Conservation (phyloP, 1,139 yeast species). For the Lodderomyces theae region DNA sequence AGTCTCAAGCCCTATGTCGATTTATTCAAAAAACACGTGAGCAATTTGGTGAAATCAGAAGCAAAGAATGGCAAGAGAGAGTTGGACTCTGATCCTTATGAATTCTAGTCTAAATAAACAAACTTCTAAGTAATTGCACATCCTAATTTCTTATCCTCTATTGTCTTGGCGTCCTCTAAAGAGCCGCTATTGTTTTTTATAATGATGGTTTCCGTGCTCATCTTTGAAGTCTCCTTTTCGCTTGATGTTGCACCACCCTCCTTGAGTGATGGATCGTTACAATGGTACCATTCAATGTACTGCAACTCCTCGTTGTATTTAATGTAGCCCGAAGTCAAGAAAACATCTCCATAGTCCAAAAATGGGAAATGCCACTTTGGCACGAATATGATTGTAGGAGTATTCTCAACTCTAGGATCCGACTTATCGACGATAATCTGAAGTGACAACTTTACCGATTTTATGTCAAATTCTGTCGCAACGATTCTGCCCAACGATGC, state of each 20-base stretch:
- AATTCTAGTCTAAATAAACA: slow-evolving; percentile 1
- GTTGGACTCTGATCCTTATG: slow-evolving; percentile 13
- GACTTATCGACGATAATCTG: slow-evolving; percentile 31
- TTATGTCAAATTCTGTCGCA: slow-evolving; percentile 55
- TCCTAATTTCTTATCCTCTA: slow-evolving; percentile 15
- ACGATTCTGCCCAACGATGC: slow-evolving; percentile 55
- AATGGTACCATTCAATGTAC: slow-evolving; percentile 71
- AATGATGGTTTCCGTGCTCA: slow-evolving; percentile 29
- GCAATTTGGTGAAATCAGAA: slow-evolving; percentile 55
- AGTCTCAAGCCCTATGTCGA: slow-evolving; percentile 72
- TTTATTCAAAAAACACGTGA: slow-evolving; percentile 65
- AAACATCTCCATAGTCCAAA: slow-evolving; percentile 43
- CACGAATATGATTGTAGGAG: slow-evolving; percentile 59
- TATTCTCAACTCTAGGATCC: slow-evolving; percentile 5
- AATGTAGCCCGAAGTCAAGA: slow-evolving; percentile 55
- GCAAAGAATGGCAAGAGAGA: slow-evolving; percentile 50
- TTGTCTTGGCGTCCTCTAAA: slow-evolving; percentile 28
- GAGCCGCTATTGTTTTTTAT: slow-evolving; percentile 41
- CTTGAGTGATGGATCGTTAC: slow-evolving; percentile 12
- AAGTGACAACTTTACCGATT: slow-evolving; percentile 44
- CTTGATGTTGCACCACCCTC: slow-evolving; percentile 8
- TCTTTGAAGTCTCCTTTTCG: too few species aligned
- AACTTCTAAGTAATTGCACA: slow-evolving; percentile 22
- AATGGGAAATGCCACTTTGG: slow-evolving; percentile 68
- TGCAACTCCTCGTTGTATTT: slow-evolving; percentile 50